Base-by-base conservation (phyloP, 495 filamentous ascomycete genomes). In the Talaromyces ruber region DNA sequence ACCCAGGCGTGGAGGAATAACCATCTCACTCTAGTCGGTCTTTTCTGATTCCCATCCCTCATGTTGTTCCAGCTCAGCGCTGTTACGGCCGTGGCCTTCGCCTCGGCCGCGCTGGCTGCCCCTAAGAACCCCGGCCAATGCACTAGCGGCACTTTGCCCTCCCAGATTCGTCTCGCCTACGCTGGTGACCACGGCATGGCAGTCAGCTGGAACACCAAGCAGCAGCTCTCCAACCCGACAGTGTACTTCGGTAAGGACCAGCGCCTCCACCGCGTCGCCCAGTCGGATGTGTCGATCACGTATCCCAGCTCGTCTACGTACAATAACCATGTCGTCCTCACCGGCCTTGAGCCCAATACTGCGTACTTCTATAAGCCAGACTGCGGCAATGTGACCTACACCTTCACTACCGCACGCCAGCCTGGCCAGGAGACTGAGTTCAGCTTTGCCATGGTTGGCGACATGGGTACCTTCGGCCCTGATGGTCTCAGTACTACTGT, bases 271-370 rank as follows among this genome's bases (percentile, higher is more conserved):
- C 22, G 59, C 4, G n/a, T 18, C 4, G 73, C 71, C 3, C 58
- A 54, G 5, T 74, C 71, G 4, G 60, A 68, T 50, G 60, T 67
- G 9, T 75, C 70, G 0, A 43, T 70, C 57, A 76, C 72, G 6
- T 77, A 76, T 62, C 59, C 62, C 22, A 74, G 72, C 21, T 72
- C 71, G 6, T 59, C 64, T 16, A 77, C 74, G 0, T 77, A 70
- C 64, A 76, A 77, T 66, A 77, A 77, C 66, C 74, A 76, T 61
- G 74, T 77, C 32, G 51, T 58, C 8, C 59, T 77, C 53, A 65
- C n/a, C 14, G 71, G 66, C 4, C 71, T 77, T 12, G 9, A 65
- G 22, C 70, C 70, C 11, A 65, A 72, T 47, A 76, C 74, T 5
- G 39, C 47, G 6, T 77, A 77, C 59, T 72, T 66, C 59, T 77